Conservation (phyloP, 1,284 basidiomycete species). For the Cutaneotrichosporon sp. region DNA sequence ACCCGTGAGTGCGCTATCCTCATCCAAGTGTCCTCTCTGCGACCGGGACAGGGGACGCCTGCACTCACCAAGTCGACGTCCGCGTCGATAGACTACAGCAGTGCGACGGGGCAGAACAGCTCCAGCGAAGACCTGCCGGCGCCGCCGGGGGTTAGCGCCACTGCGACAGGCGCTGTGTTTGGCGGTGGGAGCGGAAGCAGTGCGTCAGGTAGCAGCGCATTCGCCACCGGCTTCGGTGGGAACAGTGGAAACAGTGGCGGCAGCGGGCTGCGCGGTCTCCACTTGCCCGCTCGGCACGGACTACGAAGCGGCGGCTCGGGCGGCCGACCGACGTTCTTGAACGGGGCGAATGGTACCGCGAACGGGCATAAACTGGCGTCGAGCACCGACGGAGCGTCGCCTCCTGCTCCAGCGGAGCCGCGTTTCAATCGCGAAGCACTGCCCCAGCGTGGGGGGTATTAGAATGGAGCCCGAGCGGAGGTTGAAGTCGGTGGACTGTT, state of each 20-base stretch:
- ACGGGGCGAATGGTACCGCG: no score
- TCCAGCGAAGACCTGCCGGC: conserved; percentile 10
- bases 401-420: no score
- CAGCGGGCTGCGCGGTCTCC: not conserved
- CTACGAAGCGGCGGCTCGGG: conserved; percentile 1
- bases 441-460: not conserved
- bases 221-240: no score
- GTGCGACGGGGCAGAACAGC: not conserved
- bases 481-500: no score
- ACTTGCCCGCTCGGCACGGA: conserved; percentile 7
- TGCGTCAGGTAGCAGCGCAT: no score
- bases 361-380: not conserved
- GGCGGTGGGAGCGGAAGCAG: no score
- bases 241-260: not conserved
- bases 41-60: conserved; percentile 29
- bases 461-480: no score
- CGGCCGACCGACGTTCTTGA: not conserved
- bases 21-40: conserved; percentile 45
- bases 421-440: not conserved
- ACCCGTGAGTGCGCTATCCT: conserved; percentile 51
- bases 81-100: not conserved
- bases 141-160: no score
- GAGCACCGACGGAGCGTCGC: no score
- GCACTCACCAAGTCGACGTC: not conserved
- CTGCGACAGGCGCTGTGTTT: no score